Evolutionary conservation across 805 yeast species (phyloP).

Genomic region (Kazachstania martiniae): DNA sequence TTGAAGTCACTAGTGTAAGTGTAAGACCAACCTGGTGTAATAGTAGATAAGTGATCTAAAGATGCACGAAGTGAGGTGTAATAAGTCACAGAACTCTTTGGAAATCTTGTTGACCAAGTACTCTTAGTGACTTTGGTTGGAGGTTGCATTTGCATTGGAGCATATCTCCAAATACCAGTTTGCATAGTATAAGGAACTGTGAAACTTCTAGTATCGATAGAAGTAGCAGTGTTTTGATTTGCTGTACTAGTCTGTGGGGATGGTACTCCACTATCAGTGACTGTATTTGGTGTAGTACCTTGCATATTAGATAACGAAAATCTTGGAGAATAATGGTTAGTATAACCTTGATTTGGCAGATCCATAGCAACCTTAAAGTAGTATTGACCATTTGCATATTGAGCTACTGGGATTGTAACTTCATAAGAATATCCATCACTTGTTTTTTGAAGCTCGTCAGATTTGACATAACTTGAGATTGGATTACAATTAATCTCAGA

Average conservation of each 20-base stretch:
- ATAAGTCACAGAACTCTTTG: conserved; percentile 58
- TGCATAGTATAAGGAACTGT: conserved; percentile 65
- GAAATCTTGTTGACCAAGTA: conserved; percentile 53
- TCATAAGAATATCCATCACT: conserved; percentile 27
- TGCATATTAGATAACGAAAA: conserved; percentile 62
- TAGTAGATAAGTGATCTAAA: conserved; percentile 42
- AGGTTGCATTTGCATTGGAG: conserved; percentile 93
- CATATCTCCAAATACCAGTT: conserved; percentile 68
- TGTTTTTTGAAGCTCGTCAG: conserved; percentile 18
- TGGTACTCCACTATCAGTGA: conserved; percentile 36
- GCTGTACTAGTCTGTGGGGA: conserved; percentile 27
- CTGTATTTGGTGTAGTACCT: conserved; percentile 47
- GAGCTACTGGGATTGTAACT: conserved; percentile 33
- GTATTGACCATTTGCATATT: conserved; percentile 55
- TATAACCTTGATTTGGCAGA: conserved; percentile 29
- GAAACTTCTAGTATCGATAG: conserved; percentile 39
- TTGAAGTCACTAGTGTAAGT: conserved; percentile 52
- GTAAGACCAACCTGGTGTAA: conserved; percentile 81
- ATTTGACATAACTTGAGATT: conserved; percentile 22
- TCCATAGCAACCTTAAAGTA: conserved; percentile 57
- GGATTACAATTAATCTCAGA: conserved; percentile 32
- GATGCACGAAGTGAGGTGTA: conserved; percentile 35
- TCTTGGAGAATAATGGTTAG: conserved; percentile 59
- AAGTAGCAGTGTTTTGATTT: conserved; percentile 32
- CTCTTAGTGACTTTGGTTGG: conserved; percentile 55